Base-by-base conservation (phyloP, 2,329 filamentous ascomycete species). In the Aspergillus jensenii region DNA sequence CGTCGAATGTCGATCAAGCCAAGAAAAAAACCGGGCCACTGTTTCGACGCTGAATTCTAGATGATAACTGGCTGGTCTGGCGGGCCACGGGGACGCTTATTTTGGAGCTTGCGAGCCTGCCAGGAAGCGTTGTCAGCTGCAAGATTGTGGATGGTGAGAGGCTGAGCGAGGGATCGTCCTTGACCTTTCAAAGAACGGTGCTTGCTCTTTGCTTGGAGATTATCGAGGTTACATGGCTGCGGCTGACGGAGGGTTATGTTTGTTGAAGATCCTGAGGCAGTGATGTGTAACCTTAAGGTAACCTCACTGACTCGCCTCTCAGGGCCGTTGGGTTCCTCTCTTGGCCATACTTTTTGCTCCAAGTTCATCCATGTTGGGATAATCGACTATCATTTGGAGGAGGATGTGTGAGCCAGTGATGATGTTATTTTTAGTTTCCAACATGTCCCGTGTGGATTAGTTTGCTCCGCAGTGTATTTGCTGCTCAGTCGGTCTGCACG, bases 281-380 rank as follows among this genome's bases (percentile, higher is more conserved):
- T 33, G 15, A 50, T 43, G 55, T 51, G 55, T 56, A 52, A 56
- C 55, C 55, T 56, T 31, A 31, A 56, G 25, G 54, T 56, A 50
- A 56, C 54, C 40, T 51, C 27, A 39, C 25, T 27, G 35, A 37
- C 35, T 37, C 15, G 35, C 35, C 12, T 17, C 14, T 37, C 35
- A 37, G 9, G 9, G 9, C 27, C 27, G 27, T 31, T 31, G 27
- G 9, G 9, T 31, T 31, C 3, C 27, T 31, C 27, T 31, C 27
- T 31, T 31, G 27, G 27, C 27, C 27, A 31, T 31, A 11, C 27
- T 11, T 31, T 31, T 9, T 31, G 27, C 27, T 11, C 27, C 27
- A 9, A 31, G 35, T 37, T n/a, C 35, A 37, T 37, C 35, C 35
- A 37, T 37, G 35, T 37, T 37, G 35, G 35, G 35, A 37, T n/a